phyloP scores from a whole-genome alignment of 805 yeast species.

The Metschnikowia cubensis region DNA sequence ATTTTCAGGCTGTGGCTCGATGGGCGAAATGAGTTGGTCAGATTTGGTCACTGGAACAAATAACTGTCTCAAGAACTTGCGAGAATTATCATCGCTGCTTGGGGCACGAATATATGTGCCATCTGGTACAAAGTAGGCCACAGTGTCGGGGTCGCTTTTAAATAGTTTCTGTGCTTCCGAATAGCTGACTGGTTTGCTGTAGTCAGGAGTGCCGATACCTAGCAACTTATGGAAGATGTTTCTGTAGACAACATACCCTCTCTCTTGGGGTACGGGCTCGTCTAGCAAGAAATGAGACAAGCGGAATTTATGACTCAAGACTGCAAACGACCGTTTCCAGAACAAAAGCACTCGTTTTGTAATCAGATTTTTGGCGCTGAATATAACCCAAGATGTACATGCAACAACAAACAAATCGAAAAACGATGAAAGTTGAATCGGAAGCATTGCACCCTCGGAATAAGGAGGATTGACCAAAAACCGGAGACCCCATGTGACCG shows the following conservation, averaged over 20 bases:
- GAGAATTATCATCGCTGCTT: constrained; percentile 67
- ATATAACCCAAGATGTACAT: constrained; percentile 3
- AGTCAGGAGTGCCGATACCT: constrained; percentile 49
- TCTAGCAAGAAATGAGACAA: constrained; percentile 79
- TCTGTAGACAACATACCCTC: constrained; percentile 65
- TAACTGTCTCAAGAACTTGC: constrained; percentile 57
- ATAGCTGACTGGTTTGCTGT: constrained; percentile 50
- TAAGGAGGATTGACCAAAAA: constrained; percentile 20
- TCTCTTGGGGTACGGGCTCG: constrained; percentile 56
- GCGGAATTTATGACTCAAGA: constrained; percentile 55
- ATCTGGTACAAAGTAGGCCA: constrained; percentile 68
- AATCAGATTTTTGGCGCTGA: constrained; percentile 5
- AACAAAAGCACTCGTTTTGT: constrained; percentile 41
- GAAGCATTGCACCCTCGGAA: constrained; percentile 20
- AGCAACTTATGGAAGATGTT: constrained; percentile 42
- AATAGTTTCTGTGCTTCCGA: constrained; percentile 44
- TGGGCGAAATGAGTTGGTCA: constrained; percentile 50
- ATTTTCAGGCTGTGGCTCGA: constrained; percentile 11
- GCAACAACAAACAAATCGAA: constrained; percentile 5
- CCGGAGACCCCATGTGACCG: constrained; percentile 48
- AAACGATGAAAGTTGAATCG: constrained; percentile 18
- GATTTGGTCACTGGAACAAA: constrained; percentile 82
- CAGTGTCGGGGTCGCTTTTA: constrained; percentile 34
- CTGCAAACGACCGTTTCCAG: constrained; percentile 61
- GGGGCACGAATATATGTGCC: constrained; percentile 88